phyloP scores from a whole-genome alignment of 257 asterid genomes.

The Jacaranda copaia region DNA sequence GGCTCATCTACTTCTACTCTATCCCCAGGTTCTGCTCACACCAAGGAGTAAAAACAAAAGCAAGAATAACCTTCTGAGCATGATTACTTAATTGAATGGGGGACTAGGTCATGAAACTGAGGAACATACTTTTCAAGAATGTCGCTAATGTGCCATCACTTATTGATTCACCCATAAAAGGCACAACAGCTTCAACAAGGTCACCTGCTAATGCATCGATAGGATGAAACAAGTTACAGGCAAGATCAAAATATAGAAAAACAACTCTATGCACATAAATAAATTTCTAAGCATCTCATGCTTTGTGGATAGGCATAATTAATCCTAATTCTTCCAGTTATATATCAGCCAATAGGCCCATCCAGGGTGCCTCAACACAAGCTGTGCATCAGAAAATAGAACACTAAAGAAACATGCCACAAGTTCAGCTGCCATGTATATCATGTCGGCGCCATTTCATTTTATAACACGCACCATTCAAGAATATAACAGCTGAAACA shows the following conservation, averaged over 20 bases:
- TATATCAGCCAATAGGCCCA: constrained; percentile 17
- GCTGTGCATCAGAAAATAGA: constrained; percentile 14
- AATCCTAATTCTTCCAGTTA: constrained; percentile 4
- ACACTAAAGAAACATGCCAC: constrained; percentile 16
- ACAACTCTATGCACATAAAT: constrained; percentile 16
- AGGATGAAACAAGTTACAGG: constrained; percentile 24
- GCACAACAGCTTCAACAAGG: constrained; percentile 88
- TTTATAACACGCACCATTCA: background rate
- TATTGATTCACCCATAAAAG: constrained; percentile 97
- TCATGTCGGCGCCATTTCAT: background rate
- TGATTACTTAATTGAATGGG: constrained; percentile 15
- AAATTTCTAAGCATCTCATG: constrained; percentile 6
- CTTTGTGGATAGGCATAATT: constrained; percentile 2
- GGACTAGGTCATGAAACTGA: background rate
- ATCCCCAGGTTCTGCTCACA: constrained; percentile 83
- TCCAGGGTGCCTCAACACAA: constrained; percentile 2
- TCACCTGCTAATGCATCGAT: constrained; percentile 60
- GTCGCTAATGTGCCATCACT: constrained; percentile 88
- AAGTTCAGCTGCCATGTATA: constrained; percentile 2
- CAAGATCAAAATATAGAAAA: background rate
- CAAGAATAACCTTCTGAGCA: constrained; percentile 21
- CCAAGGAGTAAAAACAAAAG: constrained; percentile 24
- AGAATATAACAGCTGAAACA: constrained; percentile 13
- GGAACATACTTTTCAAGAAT: constrained; percentile 78
- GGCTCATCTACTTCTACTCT: constrained; percentile 89